Base-by-base conservation (phyloP, 1,139 yeast species). In the Geotrichum candidum region DNA sequence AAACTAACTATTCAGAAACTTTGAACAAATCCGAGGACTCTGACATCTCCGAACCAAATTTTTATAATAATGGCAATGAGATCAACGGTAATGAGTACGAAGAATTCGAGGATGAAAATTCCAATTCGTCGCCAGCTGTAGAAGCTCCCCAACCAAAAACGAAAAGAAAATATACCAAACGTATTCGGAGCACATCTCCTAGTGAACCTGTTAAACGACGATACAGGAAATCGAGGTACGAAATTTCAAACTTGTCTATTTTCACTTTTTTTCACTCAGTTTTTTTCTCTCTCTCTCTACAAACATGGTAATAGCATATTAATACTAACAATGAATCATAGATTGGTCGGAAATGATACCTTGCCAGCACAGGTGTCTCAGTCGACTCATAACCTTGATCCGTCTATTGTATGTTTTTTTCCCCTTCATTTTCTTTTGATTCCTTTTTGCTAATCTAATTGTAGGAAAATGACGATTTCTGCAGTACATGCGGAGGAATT, bases 401-500 rank as follows among this genome's bases (percentile, higher is more conserved):
- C 48, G 22, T n/a, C 48, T 7, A 41, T 41, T 41, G 48, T 41
- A 41, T 15, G 48, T 41, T 41, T n/a, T 41, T 41, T 35, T 35
- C 10, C 10, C 3, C 2, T 15, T n/a, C 10, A 4, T n/a, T n/a
- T n/a, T 7, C 9, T n/a, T 3, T 41, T n/a, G 22, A 25, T n/a
- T 23, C 10, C 23, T 41, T 54, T 48, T 58, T 22, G n/a, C 58
- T 59, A 59, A 55, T 45, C 18, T 22, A 33, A n/a, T 46, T 23
- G 3, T 23, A 60, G 62, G 64, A 60, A 65, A 94, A 94, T 72
- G 96, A 92, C 67, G 99, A 94, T 73, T 91, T 82, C 72, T 94
- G 99, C 70, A 80, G 88, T 27, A 81, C 95, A 0, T 94, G 99
- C 75, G 92, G 95, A 0, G 90, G 91, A 35, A 79, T 91, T 0